phyloP scores from a whole-genome alignment of 2,329 filamentous ascomycete genomes.

The Drechslera avenae region DNA sequence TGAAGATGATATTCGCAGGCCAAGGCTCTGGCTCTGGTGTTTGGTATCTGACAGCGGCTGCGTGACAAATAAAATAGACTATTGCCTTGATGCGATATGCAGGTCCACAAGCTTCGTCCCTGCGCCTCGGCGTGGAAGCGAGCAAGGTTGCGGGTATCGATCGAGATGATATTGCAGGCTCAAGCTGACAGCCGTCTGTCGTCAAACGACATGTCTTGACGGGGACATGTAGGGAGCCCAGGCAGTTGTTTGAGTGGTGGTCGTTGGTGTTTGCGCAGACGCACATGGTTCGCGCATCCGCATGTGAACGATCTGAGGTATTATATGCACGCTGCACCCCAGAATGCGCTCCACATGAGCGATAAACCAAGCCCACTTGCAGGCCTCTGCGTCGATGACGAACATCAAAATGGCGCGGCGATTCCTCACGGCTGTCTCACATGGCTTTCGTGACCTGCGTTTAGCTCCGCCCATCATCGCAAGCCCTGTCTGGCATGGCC shows the following conservation, averaged over 20 bases:
- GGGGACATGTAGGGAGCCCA: too few species aligned
- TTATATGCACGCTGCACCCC: constrained; percentile 26
- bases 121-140: constrained; percentile 2
- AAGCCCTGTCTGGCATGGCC: constrained; percentile 13
- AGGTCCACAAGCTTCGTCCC: constrained; percentile 7
- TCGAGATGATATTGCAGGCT: constrained; percentile 5
- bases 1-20: background rate
- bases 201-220: too few species aligned
- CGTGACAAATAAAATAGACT: constrained; percentile 12
- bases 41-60: constrained; percentile 8
- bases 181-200: background rate
- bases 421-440: constrained; percentile 2
- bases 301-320: constrained; percentile 19
- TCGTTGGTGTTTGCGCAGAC: too few species aligned
- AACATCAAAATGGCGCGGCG: constrained; percentile 3
- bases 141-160: constrained; percentile 10
- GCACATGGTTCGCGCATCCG: too few species aligned
- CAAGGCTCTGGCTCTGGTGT: background rate
- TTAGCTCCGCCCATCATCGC: constrained; percentile 14
- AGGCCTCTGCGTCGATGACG: constrained; percentile 12
- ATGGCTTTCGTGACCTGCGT: constrained; percentile 11
- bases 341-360: constrained; percentile 19
- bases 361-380: constrained; percentile 17
- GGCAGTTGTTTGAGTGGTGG: too few species aligned
- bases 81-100: constrained; percentile 5